Base-by-base conservation (phyloP, 208 protist species). In the Trypanosoma brucei region DNA sequence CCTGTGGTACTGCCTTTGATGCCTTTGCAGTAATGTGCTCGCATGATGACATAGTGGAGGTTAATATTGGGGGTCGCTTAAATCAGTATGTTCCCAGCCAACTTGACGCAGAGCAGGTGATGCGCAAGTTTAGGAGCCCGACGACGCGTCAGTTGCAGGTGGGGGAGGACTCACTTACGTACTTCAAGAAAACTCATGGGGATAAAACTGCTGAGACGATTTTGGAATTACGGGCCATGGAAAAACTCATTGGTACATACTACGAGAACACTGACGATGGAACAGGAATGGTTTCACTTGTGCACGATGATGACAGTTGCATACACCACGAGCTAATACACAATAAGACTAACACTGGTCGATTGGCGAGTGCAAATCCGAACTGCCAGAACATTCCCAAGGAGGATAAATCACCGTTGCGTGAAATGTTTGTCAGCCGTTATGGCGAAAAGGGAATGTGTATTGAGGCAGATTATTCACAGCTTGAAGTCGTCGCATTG, bases 361-460 rank as follows among this genome's bases (percentile, higher is more conserved):
- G 92, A 8, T 76, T 96, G 30, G 79, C 83, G 35, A 92, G 85
- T 65, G 84, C 90, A 5, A 96, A 97, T 64, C 92, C 92, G 0
- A 97, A 95, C 73, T 95, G 88, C 69, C 92, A 97, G 68, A 97
- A 97, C 62, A 94, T 97, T 66, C 92, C 92, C 7, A 97, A 90
- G 66, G 86, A 94, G 56, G 88, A 92, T 70, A 94, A 96, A 67
- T 92, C 87, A 37, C 78, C 70, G 11, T 55, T 96, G 53, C 83
- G 91, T 22, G 85, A 94, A 51, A 91, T 96, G 83, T 96, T 96
- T 72, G 81, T 96, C 48, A 92, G 83, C 53, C 84, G 91, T 39
- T 96, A 86, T 59, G 84, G 82, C 30, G 85, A 89, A 35, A 78
- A 89, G 46, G 88, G 89, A 37, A 93, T 94, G 84, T 93, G 86